These are phyloP conservation scores for Erucastrum elatum DNA, from an alignment of 345 rosid genomes.

Conservation along the genomic window DNA sequence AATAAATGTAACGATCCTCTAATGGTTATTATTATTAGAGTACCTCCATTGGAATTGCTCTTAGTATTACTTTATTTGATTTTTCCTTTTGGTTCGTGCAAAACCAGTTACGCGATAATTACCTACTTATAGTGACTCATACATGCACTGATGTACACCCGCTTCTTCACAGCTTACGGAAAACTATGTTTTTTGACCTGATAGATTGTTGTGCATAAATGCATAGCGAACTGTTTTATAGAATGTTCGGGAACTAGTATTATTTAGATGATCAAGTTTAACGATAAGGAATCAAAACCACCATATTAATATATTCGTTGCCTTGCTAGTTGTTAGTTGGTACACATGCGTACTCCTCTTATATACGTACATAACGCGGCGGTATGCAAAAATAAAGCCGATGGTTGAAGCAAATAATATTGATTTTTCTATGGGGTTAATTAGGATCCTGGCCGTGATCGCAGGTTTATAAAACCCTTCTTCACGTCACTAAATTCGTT, in stretches of 20 bases:
- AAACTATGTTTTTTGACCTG: constrained; percentile 13
- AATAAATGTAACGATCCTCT: constrained; percentile 29
- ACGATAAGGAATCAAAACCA: neutral
- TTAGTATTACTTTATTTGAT: neutral
- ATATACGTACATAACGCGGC: neutral
- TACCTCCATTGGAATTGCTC: too few relatives aligned
- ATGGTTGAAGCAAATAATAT: neutral
- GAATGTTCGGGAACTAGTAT: neutral
- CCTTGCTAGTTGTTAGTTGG: constrained; percentile 5
- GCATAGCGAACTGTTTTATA: neutral
- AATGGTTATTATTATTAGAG: too few relatives aligned
- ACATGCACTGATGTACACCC: constrained; percentile 2
- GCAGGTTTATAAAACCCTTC: neutral
- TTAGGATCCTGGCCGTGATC: neutral
- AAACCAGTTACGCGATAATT: constrained; percentile 4
- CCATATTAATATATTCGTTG: neutral
- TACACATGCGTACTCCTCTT: neutral
- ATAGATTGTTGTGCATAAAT: neutral
- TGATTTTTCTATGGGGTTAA: neutral
- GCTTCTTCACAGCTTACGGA: constrained; percentile 11
- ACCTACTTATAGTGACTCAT: constrained; percentile 18
- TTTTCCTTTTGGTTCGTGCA: neutral
- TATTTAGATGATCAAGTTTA: neutral
- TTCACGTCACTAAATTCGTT: neutral
- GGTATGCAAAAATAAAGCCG: too few relatives aligned